A percentile compares a stretch with the other conserved stretches of the same genome.
phyloP scores from a whole-genome alignment of 768 basidiomycete species.

The Astraeus odoratus region DNA sequence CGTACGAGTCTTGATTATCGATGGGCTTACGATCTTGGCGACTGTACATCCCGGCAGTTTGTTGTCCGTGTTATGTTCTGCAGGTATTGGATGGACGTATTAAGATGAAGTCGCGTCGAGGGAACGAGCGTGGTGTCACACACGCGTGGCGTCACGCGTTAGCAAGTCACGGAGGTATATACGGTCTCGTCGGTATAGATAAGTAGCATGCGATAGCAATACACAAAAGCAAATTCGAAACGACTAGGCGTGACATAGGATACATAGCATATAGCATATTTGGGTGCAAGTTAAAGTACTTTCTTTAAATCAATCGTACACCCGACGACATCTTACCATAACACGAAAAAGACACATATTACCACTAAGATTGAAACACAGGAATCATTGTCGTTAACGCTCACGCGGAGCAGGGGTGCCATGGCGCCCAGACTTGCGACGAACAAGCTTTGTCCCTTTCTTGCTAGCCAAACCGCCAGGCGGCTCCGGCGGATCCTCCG shows the following conservation, averaged over 20 bases:
- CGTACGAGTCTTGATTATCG: conserved; percentile 1
- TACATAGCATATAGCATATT: conserved; percentile 17
- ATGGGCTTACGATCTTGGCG: conserved; percentile 9
- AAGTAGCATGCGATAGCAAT: conserved; percentile 16
- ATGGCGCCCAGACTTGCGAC: conserved; percentile 24
- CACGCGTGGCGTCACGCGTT: conserved; percentile 21
- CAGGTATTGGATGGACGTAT: neutral
- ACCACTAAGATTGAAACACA: neutral
- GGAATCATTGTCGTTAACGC: conserved; percentile 7
- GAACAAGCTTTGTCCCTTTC: conserved; percentile 22
- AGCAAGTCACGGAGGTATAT: neutral
- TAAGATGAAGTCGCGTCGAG: neutral
- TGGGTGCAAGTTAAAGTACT: conserved; percentile 18
- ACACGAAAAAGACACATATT: neutral
- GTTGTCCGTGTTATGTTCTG: neutral
- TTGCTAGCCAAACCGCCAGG: conserved; percentile 14
- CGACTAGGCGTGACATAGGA: conserved; percentile 19
- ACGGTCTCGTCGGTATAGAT: too few species aligned
- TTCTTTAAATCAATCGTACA: conserved; percentile 1
- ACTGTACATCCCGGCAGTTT: conserved; percentile 14
- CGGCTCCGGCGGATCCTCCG: conserved; percentile 44
- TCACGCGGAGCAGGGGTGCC: conserved; percentile 19
- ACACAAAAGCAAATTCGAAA: conserved; percentile 17
- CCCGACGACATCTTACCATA: neutral
- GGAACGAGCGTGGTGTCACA: conserved; percentile 9